phyloP scores from a whole-genome alignment of 805 yeast species.

The Komagataella pseudopastoris region DNA sequence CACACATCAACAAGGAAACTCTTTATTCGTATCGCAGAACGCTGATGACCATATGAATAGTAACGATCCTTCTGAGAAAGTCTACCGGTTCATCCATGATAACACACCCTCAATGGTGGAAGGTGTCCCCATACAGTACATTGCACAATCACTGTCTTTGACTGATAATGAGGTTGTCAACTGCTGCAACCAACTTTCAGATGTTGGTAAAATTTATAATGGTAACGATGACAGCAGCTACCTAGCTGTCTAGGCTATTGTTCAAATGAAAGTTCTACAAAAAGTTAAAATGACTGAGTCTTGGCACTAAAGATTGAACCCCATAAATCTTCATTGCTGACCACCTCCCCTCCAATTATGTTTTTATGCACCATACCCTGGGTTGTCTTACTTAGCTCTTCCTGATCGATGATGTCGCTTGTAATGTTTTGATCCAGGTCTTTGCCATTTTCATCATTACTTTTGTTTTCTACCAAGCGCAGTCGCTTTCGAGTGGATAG shows the following conservation, averaged over 20 bases:
- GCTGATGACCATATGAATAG: slow-evolving; percentile 15
- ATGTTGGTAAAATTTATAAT: slow-evolving; percentile 54
- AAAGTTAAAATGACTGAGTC: slow-evolving; percentile 1
- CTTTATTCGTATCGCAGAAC: slow-evolving; percentile 31
- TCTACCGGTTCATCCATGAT: slow-evolving; percentile 33
- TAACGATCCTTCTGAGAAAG: slow-evolving; percentile 23
- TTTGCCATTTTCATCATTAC: slow-evolving; percentile 6
- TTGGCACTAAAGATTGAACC: slow-evolving; percentile 35
- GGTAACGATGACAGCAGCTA: slow-evolving; percentile 57
- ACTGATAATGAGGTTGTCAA: slow-evolving; percentile 33
- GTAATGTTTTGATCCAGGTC: slow-evolving; percentile 14
- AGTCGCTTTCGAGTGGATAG: slow-evolving; percentile 51
- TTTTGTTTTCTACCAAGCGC: slow-evolving; percentile 19
- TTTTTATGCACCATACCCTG: slow-evolving; percentile 32
- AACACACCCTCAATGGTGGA: slow-evolving; percentile 49
- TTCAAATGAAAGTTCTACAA: slow-evolving; percentile 4
- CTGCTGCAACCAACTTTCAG: slow-evolving; percentile 41
- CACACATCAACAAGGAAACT: slow-evolving; percentile 5
- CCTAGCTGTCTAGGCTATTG: slow-evolving; percentile 34
- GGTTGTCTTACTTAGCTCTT: slow-evolving; percentile 38
- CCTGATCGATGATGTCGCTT: slow-evolving; percentile 31
- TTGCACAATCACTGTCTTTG: slow-evolving; percentile 42
- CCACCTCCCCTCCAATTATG: slow-evolving; percentile 43
- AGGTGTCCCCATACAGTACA: slow-evolving; percentile 58
- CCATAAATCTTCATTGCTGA: slow-evolving; percentile 47